phyloP scores from a whole-genome alignment of 352 stramenopile species.

The Phytophthora cajani region DNA sequence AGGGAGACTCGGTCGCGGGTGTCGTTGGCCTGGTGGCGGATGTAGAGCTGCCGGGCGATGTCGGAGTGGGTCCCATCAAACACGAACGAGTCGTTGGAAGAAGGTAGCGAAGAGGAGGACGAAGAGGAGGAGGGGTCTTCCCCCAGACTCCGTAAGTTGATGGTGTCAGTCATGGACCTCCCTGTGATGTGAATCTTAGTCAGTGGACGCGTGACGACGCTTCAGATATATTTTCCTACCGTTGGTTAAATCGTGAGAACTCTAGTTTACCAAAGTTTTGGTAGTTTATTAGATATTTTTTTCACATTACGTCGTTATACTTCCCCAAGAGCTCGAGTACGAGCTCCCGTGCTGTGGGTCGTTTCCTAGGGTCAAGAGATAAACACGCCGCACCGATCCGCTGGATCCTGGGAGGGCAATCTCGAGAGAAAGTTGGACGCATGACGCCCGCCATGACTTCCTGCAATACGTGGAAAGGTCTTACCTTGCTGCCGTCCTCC shows the following conservation, averaged over 20 bases:
- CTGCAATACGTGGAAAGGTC: slow-evolving; percentile 48
- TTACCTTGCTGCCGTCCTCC: slow-evolving; percentile 18
- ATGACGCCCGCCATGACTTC: slow-evolving; percentile 47
- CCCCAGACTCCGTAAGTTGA: not conserved
- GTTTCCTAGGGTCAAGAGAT: slow-evolving; percentile 7
- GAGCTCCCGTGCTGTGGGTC: slow-evolving; percentile 16
- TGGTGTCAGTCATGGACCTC: not conserved
- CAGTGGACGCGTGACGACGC: not conserved
- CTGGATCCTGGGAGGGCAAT: slow-evolving; percentile 48
- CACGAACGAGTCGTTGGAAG: slow-evolving; percentile 17
- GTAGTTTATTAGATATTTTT: not conserved
- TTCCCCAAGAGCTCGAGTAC: slow-evolving; percentile 17
- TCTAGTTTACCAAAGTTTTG: too few relatives aligned
- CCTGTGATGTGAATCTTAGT: not conserved
- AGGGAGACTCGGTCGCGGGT: slow-evolving; percentile 6
- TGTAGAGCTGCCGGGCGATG: slow-evolving; percentile 43
- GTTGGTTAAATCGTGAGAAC: too few relatives aligned
- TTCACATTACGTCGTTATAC: slow-evolving; percentile 11
- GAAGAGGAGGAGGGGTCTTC: not conserved
- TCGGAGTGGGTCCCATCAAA: slow-evolving; percentile 49
- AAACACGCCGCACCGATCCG: slow-evolving; percentile 28
- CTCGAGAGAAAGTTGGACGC: slow-evolving; percentile 43
- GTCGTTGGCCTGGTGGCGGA: slow-evolving; percentile 21
- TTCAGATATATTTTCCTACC: too few relatives aligned
- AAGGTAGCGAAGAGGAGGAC: not conserved